Conservation (phyloP, 768 basidiomycete genomes). For the Cytidiella melzeri region DNA sequence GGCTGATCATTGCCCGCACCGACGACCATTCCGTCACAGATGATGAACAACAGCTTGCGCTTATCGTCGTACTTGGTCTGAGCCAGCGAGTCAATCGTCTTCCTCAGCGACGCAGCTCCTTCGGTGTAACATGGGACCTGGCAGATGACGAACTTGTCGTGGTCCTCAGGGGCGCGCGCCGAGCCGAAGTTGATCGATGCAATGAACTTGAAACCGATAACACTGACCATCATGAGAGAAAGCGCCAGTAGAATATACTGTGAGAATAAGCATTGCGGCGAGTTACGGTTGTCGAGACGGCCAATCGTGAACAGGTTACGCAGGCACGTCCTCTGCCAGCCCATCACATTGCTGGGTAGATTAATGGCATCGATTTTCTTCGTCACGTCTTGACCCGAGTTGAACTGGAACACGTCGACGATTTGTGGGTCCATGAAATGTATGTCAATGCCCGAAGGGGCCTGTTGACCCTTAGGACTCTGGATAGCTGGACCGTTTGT, state of each 20-base stretch:
- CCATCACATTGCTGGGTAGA: slow-evolving; percentile 54
- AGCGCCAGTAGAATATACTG: slow-evolving; percentile 87
- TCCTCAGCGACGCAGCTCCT: slow-evolving; percentile 77
- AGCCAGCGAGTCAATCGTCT: slow-evolving; percentile 91
- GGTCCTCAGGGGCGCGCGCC: slow-evolving; percentile 81
- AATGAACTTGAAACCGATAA: slow-evolving; percentile 95
- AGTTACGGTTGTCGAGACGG: slow-evolving; percentile 87
- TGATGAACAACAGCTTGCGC: slow-evolving; percentile 85
- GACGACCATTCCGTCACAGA: slow-evolving; percentile 98
- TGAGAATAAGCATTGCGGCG: slow-evolving; percentile 87
- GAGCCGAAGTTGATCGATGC: slow-evolving; percentile 82
- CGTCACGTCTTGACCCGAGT: slow-evolving; percentile 76
- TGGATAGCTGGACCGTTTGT: slow-evolving; percentile 53
- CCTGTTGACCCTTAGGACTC: slow-evolving; percentile 40
- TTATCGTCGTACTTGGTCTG: slow-evolving; percentile 98
- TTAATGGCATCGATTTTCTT: slow-evolving; percentile 59
- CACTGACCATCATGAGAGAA: slow-evolving; percentile 86
- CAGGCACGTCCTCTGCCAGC: slow-evolving; percentile 78
- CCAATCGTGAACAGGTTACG: slow-evolving; percentile 92
- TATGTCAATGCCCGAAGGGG: slow-evolving; percentile 34
- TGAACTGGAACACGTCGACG: slow-evolving; percentile 68
- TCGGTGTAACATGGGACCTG: slow-evolving; percentile 99
- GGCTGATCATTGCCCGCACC: slow-evolving; percentile 95
- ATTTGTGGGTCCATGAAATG: slow-evolving; percentile 72
- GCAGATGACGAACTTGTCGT: slow-evolving; percentile 96